Evolutionary conservation across 805 yeast genomes (phyloP), one percentile per base, ranked within the genome.

Genomic region (Candida ponderosae): DNA sequence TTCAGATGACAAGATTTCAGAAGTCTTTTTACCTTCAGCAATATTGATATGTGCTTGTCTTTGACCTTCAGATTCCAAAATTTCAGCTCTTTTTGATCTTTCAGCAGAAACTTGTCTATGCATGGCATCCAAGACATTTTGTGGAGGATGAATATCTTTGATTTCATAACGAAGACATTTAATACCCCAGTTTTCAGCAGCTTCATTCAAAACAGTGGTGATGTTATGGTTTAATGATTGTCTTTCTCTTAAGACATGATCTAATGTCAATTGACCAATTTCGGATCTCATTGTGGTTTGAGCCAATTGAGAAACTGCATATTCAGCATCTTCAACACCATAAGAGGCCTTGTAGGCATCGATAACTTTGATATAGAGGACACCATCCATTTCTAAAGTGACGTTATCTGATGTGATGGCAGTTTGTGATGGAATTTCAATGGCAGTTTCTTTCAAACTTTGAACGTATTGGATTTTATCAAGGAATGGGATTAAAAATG

Each of bases 271-370:
- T 45, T 83, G 85, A 35, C 95, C 95, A 52, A 85, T 85, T 57
- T 85, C 95, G 1, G 87, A 78, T 51, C 95, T 69, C 95, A 85
- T 85, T 13, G 95, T 83, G 10, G 95, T 86, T 57, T 85, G 95
- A 0, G 95, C 95, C 46, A 86, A 70, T 59, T 86, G 95, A 30
- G 82, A 68, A 38, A 86, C 77, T 29, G 95, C 95, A 56, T 81
- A 86, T 53, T 80, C 85, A 34, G 88, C 86, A 51, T 85, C 89
- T 53, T 86, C 95, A 16, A 85, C 94, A 13, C 94, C 94, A 50
- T 85, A 85, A 32, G 85, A 74, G 4, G 95, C 95, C 63, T 81
- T 83, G 57, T 80, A 85, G 5, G 95, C 84, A 53, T 86, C 94
- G 33, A 72, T 69, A 4, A 85, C 89, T 47, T 76, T 76, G 49